Percentiles rank a stretch among this genome's conserved stretches.
These are phyloP conservation scores for Alectoria sarmentosa DNA, from an alignment of 495 filamentous ascomycete species.

Conservation along the genomic window DNA sequence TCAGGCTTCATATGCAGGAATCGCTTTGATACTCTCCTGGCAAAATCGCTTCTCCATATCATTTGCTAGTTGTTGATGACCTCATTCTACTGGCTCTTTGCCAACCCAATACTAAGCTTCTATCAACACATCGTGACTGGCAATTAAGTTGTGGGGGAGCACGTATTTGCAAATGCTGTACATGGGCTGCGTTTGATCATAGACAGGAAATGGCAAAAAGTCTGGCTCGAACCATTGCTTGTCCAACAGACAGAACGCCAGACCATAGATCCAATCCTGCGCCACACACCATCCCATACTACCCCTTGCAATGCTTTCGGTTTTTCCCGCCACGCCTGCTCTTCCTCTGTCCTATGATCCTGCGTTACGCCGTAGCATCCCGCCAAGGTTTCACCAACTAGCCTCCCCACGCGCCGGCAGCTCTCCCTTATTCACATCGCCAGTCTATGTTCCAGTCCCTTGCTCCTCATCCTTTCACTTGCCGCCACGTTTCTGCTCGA, in stretches of 20 bases:
- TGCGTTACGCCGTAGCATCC: too few species aligned
- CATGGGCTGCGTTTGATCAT: not conserved
- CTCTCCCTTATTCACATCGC: not conserved
- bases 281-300: not conserved
- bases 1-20: too few species aligned
- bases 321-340: too few species aligned
- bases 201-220: not conserved
- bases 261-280: not conserved
- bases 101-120: not conserved
- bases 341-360: not conserved
- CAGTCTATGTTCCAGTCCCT: not conserved
- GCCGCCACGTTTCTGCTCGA: constrained; percentile 73
- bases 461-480: constrained; percentile 18
- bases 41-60: too few species aligned
- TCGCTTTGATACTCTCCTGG: too few species aligned
- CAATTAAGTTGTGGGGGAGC: not conserved
- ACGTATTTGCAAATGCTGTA: not conserved
- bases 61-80: not conserved
- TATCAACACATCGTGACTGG: not conserved
- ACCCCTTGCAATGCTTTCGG: too few species aligned
- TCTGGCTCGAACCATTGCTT: not conserved
- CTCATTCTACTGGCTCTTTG: not conserved
- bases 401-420: not conserved
- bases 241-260: not conserved
- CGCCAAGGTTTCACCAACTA: not conserved